These are phyloP conservation scores for Ceratopteris richardii DNA, from an alignment of 75 land plant species.

Conservation along the genomic window DNA sequence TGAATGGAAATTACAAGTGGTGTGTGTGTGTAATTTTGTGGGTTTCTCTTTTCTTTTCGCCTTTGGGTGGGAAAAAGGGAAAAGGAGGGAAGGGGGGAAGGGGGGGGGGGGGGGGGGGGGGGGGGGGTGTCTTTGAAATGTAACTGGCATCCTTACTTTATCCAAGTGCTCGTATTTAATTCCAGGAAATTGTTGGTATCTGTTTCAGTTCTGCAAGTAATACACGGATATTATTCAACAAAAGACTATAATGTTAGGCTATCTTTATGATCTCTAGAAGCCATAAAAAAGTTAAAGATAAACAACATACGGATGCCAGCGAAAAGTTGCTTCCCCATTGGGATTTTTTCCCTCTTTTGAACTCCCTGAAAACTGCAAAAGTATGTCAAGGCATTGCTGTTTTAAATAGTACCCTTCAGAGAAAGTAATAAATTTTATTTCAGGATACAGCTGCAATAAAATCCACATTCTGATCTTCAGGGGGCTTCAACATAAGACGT, in stretches of 20 bases:
- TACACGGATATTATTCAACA: neutral
- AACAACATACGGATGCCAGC: constrained; percentile 66
- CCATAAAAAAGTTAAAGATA: too few relatives aligned
- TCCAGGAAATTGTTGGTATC: neutral
- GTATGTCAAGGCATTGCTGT: constrained; percentile 12
- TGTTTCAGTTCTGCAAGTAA: neutral
- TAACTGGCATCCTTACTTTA: neutral
- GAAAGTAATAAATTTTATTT: too few relatives aligned
- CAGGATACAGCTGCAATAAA: neutral
- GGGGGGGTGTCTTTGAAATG: too few relatives aligned
- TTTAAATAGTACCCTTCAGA: neutral
- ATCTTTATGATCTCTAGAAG: too few relatives aligned
- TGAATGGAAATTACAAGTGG: neutral
- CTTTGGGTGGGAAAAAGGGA: too few relatives aligned
- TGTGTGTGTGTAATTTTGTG: too few relatives aligned
- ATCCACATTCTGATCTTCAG: constrained; percentile 81
- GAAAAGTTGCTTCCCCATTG: constrained; percentile 66
- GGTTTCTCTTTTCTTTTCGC: too few relatives aligned
- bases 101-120: too few relatives aligned
- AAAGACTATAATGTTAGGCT: too few relatives aligned
- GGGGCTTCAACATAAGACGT: constrained; percentile 62
- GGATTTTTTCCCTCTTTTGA: constrained; percentile 34
- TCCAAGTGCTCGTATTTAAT: neutral
- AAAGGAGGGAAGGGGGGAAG: too few relatives aligned
- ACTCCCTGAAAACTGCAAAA: constrained; percentile 52